A percentile compares a stretch with the other conserved stretches of the same genome.
These are phyloP conservation scores for Mercurialis annua DNA, from an alignment of 345 rosid genomes.

Conservation along the genomic window DNA sequence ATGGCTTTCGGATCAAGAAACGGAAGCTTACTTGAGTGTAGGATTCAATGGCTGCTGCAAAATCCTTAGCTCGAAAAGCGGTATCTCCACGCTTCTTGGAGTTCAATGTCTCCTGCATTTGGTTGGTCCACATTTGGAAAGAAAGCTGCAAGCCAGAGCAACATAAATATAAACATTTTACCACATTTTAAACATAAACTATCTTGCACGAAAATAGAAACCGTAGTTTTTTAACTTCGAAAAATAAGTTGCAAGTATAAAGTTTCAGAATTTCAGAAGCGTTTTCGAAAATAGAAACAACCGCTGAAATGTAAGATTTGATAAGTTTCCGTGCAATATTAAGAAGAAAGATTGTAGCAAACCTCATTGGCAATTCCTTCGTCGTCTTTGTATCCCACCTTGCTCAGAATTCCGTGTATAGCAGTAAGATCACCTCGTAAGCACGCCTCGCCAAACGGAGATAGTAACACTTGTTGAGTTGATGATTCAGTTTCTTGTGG, in stretches of 20 bases:
- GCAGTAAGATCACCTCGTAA: conserved; percentile 75
- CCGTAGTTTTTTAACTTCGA: too few species aligned
- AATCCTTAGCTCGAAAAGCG: conserved; percentile 88
- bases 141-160: conserved; percentile 56
- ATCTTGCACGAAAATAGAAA: too few species aligned
- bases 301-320: too few species aligned
- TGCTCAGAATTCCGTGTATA: conserved; percentile 71
- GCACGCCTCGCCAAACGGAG: conserved; percentile 81
- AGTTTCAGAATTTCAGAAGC: too few species aligned
- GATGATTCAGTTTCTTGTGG: conserved; percentile 50
- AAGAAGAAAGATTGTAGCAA: too few species aligned
- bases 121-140: conserved; percentile 97
- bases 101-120: conserved; percentile 87
- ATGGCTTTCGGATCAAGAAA: background rate
- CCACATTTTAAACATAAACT: too few species aligned
- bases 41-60: conserved; percentile 64
- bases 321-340: too few species aligned
- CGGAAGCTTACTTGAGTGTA: conserved; percentile 57
- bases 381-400: conserved; percentile 73
- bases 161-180: too few species aligned
- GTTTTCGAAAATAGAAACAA: too few species aligned
- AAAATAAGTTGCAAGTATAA: too few species aligned
- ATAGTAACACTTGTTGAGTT: conserved; percentile 40
- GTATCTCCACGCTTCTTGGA: conserved; percentile 89
- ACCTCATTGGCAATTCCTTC: conserved; percentile 87